Conservation (phyloP, 495 filamentous ascomycete genomes). For the Rhypophila decipiens region DNA sequence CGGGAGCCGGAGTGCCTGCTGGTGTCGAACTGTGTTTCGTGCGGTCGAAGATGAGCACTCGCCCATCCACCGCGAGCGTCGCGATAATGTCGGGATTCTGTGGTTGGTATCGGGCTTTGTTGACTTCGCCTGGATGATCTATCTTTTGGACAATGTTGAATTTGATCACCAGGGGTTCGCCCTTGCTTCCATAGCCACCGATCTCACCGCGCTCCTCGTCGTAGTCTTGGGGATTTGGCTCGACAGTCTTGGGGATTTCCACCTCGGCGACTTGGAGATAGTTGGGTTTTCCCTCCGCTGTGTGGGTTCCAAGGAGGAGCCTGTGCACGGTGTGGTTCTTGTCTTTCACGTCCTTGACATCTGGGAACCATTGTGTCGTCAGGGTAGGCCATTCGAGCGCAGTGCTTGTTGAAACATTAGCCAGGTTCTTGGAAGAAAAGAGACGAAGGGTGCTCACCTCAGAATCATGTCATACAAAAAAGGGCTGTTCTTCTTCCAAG, state of each 20-base stretch:
- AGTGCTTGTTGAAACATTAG: conserved; percentile 46
- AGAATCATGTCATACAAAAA: conserved; percentile 97
- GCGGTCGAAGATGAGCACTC: conserved; percentile 87
- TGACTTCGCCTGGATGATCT: conserved; percentile 93
- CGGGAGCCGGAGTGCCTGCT: conserved; percentile 64
- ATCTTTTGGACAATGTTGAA: conserved; percentile 93
- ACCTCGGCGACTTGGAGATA: conserved; percentile 93
- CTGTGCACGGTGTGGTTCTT: conserved; percentile 87
- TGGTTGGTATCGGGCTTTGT: conserved; percentile 96
- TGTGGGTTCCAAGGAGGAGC: conserved; percentile 90
- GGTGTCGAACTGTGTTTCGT: conserved; percentile 81
- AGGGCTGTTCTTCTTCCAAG: conserved; percentile 99
- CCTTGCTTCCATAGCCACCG: conserved; percentile 80
- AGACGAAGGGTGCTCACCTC: conserved; percentile 38
- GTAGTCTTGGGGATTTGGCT: conserved; percentile 69
- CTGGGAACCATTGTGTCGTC: conserved; percentile 96
- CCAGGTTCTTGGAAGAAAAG: background rate
- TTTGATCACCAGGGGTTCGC: conserved; percentile 56
- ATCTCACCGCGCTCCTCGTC: conserved; percentile 89
- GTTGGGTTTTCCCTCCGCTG: conserved; percentile 77
- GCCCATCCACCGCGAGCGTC: conserved; percentile 82
- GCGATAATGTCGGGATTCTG: conserved; percentile 98
- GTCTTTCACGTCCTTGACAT: conserved; percentile 77
- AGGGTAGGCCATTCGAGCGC: conserved; percentile 97
- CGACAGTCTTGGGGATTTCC: conserved; percentile 74